A percentile compares a stretch with the other conserved stretches of the same genome.
phyloP scores from a whole-genome alignment of 2,329 filamentous ascomycete genomes.

The Sporothrix luriei region DNA sequence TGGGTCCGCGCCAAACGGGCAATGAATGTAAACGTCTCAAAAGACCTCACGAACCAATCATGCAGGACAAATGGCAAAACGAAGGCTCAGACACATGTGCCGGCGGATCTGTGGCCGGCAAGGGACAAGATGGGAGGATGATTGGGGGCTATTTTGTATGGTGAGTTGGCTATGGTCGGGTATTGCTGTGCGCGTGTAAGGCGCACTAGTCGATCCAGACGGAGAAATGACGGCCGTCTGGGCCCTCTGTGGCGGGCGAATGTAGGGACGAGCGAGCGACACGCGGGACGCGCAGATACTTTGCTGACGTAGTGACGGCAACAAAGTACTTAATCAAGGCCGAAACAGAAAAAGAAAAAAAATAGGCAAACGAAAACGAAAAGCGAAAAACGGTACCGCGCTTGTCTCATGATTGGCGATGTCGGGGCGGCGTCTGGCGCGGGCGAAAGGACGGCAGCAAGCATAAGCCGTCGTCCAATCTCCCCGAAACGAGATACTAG shows the following conservation, averaged over 20 bases:
- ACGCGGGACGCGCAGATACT: constrained; percentile 12
- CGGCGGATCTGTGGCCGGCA: constrained; percentile 23
- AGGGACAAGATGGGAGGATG: constrained; percentile 3
- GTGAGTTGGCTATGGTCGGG: background rate
- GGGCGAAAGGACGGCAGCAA: background rate
- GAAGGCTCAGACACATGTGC: background rate
- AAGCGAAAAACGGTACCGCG: background rate
- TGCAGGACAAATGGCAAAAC: background rate
- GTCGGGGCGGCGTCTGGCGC: background rate
- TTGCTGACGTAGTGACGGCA: background rate
- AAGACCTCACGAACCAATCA: background rate
- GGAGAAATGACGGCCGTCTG: constrained; percentile 28
- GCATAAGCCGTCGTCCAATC: background rate
- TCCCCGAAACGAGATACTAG: background rate
- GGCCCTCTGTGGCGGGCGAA: background rate
- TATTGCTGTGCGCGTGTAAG: constrained; percentile 3
- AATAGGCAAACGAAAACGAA: background rate
- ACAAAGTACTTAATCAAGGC: background rate
- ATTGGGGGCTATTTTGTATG: constrained; percentile 6
- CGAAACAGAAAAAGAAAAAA: background rate
- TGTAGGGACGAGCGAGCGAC: background rate
- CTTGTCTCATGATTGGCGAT: background rate
- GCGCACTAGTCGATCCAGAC: background rate
- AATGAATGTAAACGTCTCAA: background rate
- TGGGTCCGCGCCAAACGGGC: constrained; percentile 12